These are phyloP conservation scores for Microbotryum silenes-acaulis DNA, from an alignment of 1,284 basidiomycete species.

Conservation along the genomic window DNA sequence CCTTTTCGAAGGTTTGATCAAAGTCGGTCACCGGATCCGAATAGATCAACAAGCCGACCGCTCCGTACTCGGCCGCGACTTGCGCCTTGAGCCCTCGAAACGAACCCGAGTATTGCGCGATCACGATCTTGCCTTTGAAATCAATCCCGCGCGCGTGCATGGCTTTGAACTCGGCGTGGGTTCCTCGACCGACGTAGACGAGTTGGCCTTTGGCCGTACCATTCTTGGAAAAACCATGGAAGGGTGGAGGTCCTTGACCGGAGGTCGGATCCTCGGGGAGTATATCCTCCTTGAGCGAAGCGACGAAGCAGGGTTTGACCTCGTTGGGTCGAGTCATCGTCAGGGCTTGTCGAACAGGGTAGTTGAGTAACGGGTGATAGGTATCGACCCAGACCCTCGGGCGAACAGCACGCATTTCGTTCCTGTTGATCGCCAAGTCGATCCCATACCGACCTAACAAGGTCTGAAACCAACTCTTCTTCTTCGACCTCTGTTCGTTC, in stretches of 20 bases:
- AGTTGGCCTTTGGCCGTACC: constrained; percentile 51
- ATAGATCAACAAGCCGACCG: constrained; percentile 59
- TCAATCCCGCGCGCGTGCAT: constrained; percentile 57
- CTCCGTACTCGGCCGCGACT: constrained; percentile 75
- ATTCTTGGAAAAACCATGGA: constrained; percentile 43
- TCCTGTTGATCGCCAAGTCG: neutral
- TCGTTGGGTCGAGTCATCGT: constrained; percentile 40
- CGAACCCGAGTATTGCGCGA: constrained; percentile 69
- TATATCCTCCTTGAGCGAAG: constrained; percentile 44
- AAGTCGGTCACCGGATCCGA: constrained; percentile 85
- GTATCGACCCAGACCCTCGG: constrained; percentile 68
- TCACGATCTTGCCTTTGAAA: constrained; percentile 70
- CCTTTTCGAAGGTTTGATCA: constrained; percentile 41
- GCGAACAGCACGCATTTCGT: constrained; percentile 36
- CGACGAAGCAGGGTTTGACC: constrained; percentile 55
- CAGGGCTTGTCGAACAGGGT: constrained; percentile 22
- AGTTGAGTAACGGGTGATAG: constrained; percentile 61
- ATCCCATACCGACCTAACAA: no score
- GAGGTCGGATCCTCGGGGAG: constrained; percentile 45
- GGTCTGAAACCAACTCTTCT: no score
- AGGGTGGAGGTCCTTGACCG: constrained; percentile 39
- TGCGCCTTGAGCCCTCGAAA: constrained; percentile 82
- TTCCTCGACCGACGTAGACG: constrained; percentile 75
- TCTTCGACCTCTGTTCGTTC: no score
- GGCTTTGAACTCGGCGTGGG: constrained; percentile 65